These are phyloP conservation scores for Pulveroboletus sp. DNA, from an alignment of 768 basidiomycete genomes.

Conservation along the genomic window DNA sequence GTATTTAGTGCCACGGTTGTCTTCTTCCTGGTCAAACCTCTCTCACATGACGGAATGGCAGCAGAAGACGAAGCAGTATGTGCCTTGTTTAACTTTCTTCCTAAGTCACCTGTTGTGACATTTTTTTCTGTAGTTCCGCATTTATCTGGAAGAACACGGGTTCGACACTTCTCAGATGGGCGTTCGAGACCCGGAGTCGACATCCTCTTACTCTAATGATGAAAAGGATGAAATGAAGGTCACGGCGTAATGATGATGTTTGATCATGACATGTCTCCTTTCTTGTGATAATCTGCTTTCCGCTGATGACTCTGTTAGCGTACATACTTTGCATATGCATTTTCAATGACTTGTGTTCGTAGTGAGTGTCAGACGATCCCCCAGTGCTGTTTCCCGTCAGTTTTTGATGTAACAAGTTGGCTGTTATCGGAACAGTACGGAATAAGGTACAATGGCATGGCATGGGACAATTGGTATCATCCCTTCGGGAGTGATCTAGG, in stretches of 20 bases:
- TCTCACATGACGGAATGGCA: constrained; percentile 75
- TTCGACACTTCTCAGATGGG: constrained; percentile 81
- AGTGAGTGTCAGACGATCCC: background rate
- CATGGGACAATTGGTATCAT: too few relatives aligned
- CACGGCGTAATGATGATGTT: constrained; percentile 8
- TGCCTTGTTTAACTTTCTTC: constrained; percentile 1
- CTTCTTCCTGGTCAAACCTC: constrained; percentile 69
- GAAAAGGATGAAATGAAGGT: constrained; percentile 17
- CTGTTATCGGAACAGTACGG: background rate
- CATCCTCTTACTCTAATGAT: constrained; percentile 14
- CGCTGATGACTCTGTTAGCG: background rate
- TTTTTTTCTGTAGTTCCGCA: constrained; percentile 61
- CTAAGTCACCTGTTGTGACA: constrained; percentile 1
- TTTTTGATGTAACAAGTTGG: background rate
- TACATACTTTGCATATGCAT: background rate
- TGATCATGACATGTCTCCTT: constrained; percentile 1
- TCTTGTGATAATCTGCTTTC: background rate
- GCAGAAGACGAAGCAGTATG: constrained; percentile 67
- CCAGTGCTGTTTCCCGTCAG: background rate
- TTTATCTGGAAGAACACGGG: constrained; percentile 74
- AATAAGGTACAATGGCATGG: too few relatives aligned
- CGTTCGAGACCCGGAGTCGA: constrained; percentile 29
- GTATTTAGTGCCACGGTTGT: constrained; percentile 73
- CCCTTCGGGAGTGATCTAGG: too few relatives aligned
- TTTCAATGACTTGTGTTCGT: background rate